A percentile compares a stretch with the other conserved stretches of the same genome.
Evolutionary conservation across 306 rosid genomes (phyloP).

Genomic region (Fragaria iinumae): DNA sequence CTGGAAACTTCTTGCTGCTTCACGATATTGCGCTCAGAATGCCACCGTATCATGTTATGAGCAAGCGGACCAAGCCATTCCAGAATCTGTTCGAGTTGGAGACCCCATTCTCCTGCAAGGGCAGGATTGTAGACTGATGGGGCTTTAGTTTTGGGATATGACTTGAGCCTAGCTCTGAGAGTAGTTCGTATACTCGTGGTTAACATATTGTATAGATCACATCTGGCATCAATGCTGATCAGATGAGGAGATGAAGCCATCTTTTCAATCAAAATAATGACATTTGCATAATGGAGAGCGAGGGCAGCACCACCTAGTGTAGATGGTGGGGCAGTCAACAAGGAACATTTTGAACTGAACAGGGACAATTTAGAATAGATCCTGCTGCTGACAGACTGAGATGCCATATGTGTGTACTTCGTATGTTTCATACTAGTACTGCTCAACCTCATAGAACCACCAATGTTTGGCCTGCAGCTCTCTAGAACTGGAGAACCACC

Average conservation of each 20-base stretch:
- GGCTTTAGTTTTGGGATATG: conserved; percentile 34
- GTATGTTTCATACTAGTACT: conserved; percentile 26
- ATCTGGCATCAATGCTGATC: conserved; percentile 49
- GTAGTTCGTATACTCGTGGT: conserved; percentile 48
- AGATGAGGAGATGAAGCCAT: conserved; percentile 46
- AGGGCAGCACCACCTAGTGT: conserved; percentile 74
- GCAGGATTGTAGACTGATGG: conserved; percentile 36
- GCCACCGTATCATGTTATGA: conserved; percentile 69
- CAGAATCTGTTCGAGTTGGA: conserved; percentile 39
- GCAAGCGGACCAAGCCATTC: conserved; percentile 86
- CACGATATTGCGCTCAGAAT: conserved; percentile 70
- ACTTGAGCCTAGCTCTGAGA: conserved; percentile 57
- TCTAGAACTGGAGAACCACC: conserved; percentile 38
- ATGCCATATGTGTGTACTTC: conserved; percentile 26
- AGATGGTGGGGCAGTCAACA: conserved; percentile 38
- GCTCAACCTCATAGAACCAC: conserved; percentile 52
- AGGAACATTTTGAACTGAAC: conserved; percentile 31
- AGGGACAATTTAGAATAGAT: conserved; percentile 46
- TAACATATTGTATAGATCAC: conserved; percentile 56
- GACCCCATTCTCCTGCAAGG: conserved; percentile 49
- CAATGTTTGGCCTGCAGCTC: conserved; percentile 40
- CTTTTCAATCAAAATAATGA: conserved; percentile 59
- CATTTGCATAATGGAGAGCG: conserved; percentile 72
- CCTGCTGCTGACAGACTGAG: conserved; percentile 30
- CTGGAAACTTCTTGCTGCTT: conserved; percentile 41